Evolutionary conservation across 805 yeast species (phyloP).

Genomic region (Yarrowia keelungensis): DNA sequence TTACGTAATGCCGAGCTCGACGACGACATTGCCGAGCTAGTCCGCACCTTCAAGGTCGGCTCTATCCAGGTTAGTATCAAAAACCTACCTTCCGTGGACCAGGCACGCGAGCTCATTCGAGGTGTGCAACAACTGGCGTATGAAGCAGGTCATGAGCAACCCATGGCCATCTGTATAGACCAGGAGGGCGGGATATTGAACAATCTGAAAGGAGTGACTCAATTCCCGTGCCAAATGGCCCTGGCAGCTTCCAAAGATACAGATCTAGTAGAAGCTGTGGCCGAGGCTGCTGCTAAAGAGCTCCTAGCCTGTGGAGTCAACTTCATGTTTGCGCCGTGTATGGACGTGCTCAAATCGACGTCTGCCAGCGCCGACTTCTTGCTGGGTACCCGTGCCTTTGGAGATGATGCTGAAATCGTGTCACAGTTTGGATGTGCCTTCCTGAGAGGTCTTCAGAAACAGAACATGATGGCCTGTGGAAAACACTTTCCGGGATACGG

Average conservation of each 20-base stretch:
- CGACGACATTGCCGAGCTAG: constrained; percentile 41
- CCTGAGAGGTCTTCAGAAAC: constrained; percentile 60
- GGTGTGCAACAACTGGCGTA: constrained; percentile 55
- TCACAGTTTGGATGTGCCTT: constrained; percentile 54
- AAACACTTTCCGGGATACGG: constrained; percentile 75
- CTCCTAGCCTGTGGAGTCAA: constrained; percentile 59
- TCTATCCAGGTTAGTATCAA: constrained; percentile 60
- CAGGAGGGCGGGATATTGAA: constrained; percentile 21
- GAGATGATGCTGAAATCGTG: constrained; percentile 23
- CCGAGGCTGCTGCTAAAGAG: constrained; percentile 15
- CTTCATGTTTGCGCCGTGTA: constrained; percentile 65
- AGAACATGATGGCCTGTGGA: constrained; percentile 62
- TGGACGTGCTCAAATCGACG: constrained; percentile 64
- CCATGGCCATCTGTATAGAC: constrained; percentile 18
- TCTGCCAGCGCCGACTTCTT: constrained; percentile 55
- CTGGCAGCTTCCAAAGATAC: constrained; percentile 25
- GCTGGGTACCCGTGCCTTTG: constrained; percentile 45
- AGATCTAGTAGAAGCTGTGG: constrained; percentile 7
- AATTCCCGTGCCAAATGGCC: constrained; percentile 25
- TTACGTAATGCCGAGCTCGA: constrained; percentile 42
- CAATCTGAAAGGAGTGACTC: constrained; percentile 30
- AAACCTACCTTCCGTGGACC: constrained; percentile 58
- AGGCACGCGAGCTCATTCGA: constrained; percentile 57
- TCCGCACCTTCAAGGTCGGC: constrained; percentile 55
- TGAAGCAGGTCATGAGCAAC: constrained; percentile 61